Conservation (phyloP, 2,329 filamentous ascomycete genomes). For the Pseudopithomyces chartarum region DNA sequence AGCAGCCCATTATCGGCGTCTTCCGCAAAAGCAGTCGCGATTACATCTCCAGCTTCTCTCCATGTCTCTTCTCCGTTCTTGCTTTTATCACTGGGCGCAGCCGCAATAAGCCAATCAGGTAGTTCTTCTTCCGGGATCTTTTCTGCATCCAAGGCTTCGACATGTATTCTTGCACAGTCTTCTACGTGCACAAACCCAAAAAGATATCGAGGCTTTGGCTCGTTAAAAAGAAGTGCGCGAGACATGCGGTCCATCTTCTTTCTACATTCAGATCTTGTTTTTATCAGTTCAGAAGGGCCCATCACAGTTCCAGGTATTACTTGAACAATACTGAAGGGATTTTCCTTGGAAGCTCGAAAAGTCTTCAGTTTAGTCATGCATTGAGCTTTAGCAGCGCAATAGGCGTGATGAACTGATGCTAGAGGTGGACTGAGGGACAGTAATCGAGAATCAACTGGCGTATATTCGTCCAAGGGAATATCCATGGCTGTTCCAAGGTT, state of each 20-base stretch:
- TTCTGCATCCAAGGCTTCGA: slow-evolving; percentile 32
- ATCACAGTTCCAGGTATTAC: slow-evolving; percentile 43
- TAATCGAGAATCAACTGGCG: slow-evolving; percentile 25
- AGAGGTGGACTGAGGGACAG: slow-evolving; percentile 33
- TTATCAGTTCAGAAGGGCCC: slow-evolving; percentile 36
- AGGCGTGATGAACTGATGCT: slow-evolving; percentile 37
- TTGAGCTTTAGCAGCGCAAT: slow-evolving; percentile 40
- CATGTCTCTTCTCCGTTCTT: slow-evolving; percentile 25
- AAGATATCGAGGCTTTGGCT: slow-evolving; percentile 33
- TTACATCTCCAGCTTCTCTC: slow-evolving; percentile 24
- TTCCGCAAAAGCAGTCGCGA: slow-evolving; percentile 23
- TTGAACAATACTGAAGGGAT: slow-evolving; percentile 37
- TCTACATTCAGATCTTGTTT: slow-evolving; percentile 20
- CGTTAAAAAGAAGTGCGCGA: slow-evolving; percentile 37
- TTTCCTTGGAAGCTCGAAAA: slow-evolving; percentile 8
- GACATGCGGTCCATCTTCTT: slow-evolving; percentile 39
- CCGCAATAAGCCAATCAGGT: slow-evolving; percentile 37
- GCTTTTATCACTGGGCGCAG: slow-evolving; percentile 25
- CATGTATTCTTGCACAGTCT: slow-evolving; percentile 38
- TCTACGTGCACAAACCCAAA: slow-evolving; percentile 42
- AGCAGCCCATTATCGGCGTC: slow-evolving; percentile 26
- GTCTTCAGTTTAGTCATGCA: slow-evolving; percentile 38
- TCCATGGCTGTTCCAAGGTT: slow-evolving; percentile 36
- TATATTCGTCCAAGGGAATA: slow-evolving; percentile 28
- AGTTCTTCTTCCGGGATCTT: slow-evolving; percentile 21